Base-by-base conservation (phyloP, 2,329 filamentous ascomycete species). In the Furcasterigmium sp. region DNA sequence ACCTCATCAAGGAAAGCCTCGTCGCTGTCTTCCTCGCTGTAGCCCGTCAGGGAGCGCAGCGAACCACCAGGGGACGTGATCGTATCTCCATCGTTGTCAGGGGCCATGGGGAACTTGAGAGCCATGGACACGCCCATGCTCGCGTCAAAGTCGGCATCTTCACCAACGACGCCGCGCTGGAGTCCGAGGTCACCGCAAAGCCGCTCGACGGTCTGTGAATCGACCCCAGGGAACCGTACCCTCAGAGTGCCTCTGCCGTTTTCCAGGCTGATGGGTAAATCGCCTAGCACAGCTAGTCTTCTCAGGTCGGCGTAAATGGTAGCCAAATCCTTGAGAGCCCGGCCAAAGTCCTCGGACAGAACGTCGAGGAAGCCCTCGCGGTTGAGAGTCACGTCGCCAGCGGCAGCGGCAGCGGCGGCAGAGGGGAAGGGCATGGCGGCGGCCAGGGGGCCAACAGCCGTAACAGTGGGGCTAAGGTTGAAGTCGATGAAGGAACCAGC, bases 401-500 rank as follows among this genome's bases (percentile, higher is more conserved):
- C 25, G 4, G 39, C 32, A n/a, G 34, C 39, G 15, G 72, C 68
- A 21, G 64, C 54, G 38, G 64, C 57, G 4, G 64, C 56, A 46
- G 63, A 65, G 17, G 78, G 69, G 44, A 85, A 66, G 11, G 68
- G 72, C 10, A 74, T 73, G 46, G 74, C 75, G 9, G 74, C 73
- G 44, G 74, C 75, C 34, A 94, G 70, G 9, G 86, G 82, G 53
- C 84, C 85, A 45, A 98, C 76, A 23, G 91, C 89, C 25, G 91
- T 97, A 58, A 97, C 81, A 46, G 87, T 94, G 3, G 93, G 93
- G 64, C 82, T 89, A 55, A 97, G 71, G 54, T 82, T 76, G 69
- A 97, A 98, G 65, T 95, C 90, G 59, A 98, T 75, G 63, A 80
- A 91, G 2, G 91, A 87, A 20, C 93, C 93, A 3, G 88, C 81